These are phyloP conservation scores for Calocera cornea DNA, from an alignment of 768 basidiomycete genomes.

Conservation along the genomic window DNA sequence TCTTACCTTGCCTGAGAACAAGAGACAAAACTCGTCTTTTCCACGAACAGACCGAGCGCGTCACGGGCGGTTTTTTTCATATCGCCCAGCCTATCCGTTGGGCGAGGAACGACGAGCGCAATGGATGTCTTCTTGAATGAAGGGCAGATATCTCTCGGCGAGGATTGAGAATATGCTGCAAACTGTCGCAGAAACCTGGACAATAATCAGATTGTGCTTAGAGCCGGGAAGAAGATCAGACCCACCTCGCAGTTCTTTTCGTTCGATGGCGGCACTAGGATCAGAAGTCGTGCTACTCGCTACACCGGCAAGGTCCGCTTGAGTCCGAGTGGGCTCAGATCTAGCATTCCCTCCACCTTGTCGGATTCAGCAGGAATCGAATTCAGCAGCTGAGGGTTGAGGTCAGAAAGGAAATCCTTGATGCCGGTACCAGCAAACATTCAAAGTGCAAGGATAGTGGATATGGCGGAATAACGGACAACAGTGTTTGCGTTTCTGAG, in stretches of 20 bases:
- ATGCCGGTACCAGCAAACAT: slow-evolving; percentile 86
- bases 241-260: slow-evolving; percentile 96
- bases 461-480: slow-evolving; percentile 88
- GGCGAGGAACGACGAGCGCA: slow-evolving; percentile 64
- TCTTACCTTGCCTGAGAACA: slow-evolving; percentile 79
- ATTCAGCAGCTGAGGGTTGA: slow-evolving; percentile 82
- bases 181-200: slow-evolving; percentile 77
- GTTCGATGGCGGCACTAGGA: slow-evolving; percentile 82
- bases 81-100: slow-evolving; percentile 91
- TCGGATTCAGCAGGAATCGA: slow-evolving; percentile 90
- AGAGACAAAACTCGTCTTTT: slow-evolving; percentile 91
- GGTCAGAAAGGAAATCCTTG: slow-evolving; percentile 81
- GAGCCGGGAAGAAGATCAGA: background rate
- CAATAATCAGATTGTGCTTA: background rate
- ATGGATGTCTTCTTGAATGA: slow-evolving; percentile 75
- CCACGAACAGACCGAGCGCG: slow-evolving; percentile 61
- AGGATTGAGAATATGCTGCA: slow-evolving; percentile 63
- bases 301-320: slow-evolving; percentile 54
- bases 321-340: slow-evolving; percentile 64
- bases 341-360: slow-evolving; percentile 63
- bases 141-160: slow-evolving; percentile 61
- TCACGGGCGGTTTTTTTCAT: slow-evolving; percentile 93
- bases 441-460: slow-evolving; percentile 77
- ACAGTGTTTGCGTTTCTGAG: slow-evolving; percentile 88
- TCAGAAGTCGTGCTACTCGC: slow-evolving; percentile 36